Evolutionary conservation across 2,329 filamentous ascomycete genomes (phyloP).

Genomic region (Shiraia sp.): DNA sequence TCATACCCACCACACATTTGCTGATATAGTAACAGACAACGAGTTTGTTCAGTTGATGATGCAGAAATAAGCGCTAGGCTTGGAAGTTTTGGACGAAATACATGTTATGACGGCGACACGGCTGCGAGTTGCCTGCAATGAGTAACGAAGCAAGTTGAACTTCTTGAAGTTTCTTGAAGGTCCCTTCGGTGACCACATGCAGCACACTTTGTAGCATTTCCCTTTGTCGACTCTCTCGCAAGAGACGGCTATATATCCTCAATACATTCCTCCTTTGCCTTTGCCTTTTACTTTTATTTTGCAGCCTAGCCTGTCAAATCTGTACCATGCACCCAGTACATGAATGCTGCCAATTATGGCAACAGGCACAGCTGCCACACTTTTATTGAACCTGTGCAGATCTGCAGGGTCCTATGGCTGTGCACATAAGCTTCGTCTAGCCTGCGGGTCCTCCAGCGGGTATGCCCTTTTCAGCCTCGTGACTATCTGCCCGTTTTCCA

Average conservation of each 20-base stretch:
- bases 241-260: constrained; percentile 39
- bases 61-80: constrained; percentile 51
- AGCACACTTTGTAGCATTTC: constrained; percentile 24
- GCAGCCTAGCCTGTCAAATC: neutral
- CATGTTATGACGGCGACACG: constrained; percentile 34
- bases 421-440: constrained; percentile 21
- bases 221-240: constrained; percentile 22
- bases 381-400: neutral
- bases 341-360: constrained; percentile 3
- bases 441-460: constrained; percentile 8
- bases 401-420: constrained; percentile 22
- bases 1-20: constrained; percentile 1
- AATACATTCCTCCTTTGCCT: constrained; percentile 35
- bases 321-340: too few species aligned
- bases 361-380: constrained; percentile 7
- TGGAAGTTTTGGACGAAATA: constrained; percentile 32
- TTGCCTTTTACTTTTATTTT: neutral
- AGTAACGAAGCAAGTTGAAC: constrained; percentile 32
- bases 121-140: constrained; percentile 32
- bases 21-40: constrained; percentile 50
- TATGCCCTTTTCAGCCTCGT: neutral
- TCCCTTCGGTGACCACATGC: constrained; percentile 19
- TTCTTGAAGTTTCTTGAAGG: constrained; percentile 18
- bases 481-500: too few species aligned
- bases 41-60: constrained; percentile 62